Evolutionary conservation across 768 basidiomycete genomes (phyloP).

Genomic region (Boletus reticuloceps): DNA sequence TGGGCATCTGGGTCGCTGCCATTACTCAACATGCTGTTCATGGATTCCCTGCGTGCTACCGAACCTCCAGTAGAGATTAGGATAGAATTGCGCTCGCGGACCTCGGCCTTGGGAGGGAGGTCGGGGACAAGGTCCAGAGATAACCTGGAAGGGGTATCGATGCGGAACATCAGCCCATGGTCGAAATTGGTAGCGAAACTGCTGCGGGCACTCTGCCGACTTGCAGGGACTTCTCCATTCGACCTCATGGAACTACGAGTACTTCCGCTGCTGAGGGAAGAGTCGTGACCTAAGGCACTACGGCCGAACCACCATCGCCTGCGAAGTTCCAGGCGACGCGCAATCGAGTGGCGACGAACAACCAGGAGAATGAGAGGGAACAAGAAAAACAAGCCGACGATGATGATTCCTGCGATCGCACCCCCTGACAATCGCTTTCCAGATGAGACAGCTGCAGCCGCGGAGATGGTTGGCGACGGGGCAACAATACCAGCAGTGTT

Average conservation of each 20-base stretch:
- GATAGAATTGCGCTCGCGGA: conserved; percentile 37
- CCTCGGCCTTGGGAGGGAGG: conserved; percentile 55
- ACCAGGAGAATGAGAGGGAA: conserved; percentile 39
- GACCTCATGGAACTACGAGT: conserved; percentile 10
- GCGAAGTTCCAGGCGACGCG: conserved; percentile 42
- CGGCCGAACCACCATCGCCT: conserved; percentile 46
- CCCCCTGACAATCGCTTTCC: conserved; percentile 39
- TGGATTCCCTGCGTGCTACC: conserved; percentile 35
- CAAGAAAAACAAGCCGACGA: conserved; percentile 30
- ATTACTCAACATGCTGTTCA: conserved; percentile 39
- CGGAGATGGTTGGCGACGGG: conserved; percentile 10
- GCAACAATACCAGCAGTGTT: conserved; percentile 9
- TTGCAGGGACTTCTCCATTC: conserved; percentile 15
- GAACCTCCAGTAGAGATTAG: conserved; percentile 24
- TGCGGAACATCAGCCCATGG: conserved; percentile 32
- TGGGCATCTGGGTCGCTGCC: conserved; percentile 38
- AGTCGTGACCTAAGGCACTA: conserved; percentile 2
- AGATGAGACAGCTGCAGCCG: conserved; percentile 6
- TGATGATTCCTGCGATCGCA: conserved; percentile 46
- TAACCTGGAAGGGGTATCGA: conserved; percentile 17
- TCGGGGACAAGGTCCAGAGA: conserved; percentile 29
- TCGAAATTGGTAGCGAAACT: conserved; percentile 67
- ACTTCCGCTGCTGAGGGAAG: conserved; percentile 8
- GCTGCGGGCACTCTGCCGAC: conserved; percentile 43
- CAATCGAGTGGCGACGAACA: conserved; percentile 45